Evolutionary conservation across 140 eudicot genomes (phyloP), one percentile per base, ranked within the genome.

Genomic region (Ambrosia hybrid): DNA sequence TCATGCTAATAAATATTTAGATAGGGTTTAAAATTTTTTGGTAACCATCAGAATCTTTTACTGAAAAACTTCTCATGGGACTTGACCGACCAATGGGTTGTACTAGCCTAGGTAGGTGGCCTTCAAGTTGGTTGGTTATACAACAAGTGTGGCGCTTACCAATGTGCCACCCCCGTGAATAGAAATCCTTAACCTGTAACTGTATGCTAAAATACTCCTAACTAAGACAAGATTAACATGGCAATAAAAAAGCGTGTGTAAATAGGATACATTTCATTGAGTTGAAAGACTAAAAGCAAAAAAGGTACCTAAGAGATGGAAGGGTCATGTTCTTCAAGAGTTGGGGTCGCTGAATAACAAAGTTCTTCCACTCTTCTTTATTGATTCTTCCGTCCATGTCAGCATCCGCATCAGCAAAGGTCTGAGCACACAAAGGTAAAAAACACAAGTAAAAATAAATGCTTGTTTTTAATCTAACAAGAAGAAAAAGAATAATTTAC

Each of bases 311-410:
- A 46, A 87, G 74, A 67, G 79, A 83, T 26, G 93, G 84, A 74
- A 84, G 90, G 33, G 93, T 84, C 90, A 84, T 87, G 86, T 87
- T 87, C 87, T 77, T 87, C 57, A 87, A 51, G 59, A 87, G 84
- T 6, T 81, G 66, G 16, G 93, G 89, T 38, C 83, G 71, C 5
- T 80, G 74, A 15, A 65, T 37, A 59, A 76, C 89, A 57, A 86
- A 86, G 59, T 79, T 64, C 55, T 65, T 60, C 87, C 92, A 86
- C 73, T 86, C 92, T 49, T 83, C 85, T 75, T 76, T 76, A 70
- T 66, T 73, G 64, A 86, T 86, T 71, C 73, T 86, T 58, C 87
- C 87, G 38, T 84, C 92, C 77, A 43, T 67, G 60, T 86, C 81
- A 33, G 79, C 55, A 76, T 84, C 89, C 1, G 89, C 89, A 58